A percentile compares a stretch with the other conserved stretches of the same genome.
Conservation (phyloP, 495 filamentous ascomycete genomes). For the Tuber umbilicatum region DNA sequence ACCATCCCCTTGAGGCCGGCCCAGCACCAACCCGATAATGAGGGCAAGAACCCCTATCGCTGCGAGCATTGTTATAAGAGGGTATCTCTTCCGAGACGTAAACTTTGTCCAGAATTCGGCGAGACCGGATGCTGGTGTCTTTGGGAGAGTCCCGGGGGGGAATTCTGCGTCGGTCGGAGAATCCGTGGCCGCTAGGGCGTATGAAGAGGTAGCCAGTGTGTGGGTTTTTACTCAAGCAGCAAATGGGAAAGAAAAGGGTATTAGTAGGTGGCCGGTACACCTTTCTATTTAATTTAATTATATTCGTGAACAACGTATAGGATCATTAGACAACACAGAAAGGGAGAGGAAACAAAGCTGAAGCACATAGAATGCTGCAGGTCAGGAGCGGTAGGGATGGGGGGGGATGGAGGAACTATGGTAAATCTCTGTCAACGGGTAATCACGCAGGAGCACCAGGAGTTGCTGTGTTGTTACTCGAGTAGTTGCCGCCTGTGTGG, state of each 20-base stretch:
- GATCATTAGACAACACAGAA: neutral
- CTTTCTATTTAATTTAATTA: neutral
- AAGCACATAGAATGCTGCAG: neutral
- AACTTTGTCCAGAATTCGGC: neutral
- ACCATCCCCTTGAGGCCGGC: neutral
- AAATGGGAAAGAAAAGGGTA: neutral
- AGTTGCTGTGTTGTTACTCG: neutral
- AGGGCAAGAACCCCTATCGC: neutral
- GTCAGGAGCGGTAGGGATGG: neutral
- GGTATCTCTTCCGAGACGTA: constrained; percentile 1
- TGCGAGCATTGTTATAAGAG: neutral
- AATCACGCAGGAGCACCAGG: neutral
- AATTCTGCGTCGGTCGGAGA: neutral
- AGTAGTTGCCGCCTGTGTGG: neutral
- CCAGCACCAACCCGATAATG: neutral
- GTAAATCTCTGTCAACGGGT: neutral
- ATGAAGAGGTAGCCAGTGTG: neutral
- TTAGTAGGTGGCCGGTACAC: neutral
- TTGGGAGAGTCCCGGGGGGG: neutral
- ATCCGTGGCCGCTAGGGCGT: neutral
- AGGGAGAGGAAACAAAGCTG: neutral
- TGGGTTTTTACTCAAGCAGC: neutral
- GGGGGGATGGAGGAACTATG: neutral
- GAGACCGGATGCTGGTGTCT: neutral
- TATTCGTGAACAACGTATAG: neutral